These are phyloP conservation scores for Haematococcus sp. DNA, from an alignment of 139 green algal genomes.

Conservation along the genomic window DNA sequence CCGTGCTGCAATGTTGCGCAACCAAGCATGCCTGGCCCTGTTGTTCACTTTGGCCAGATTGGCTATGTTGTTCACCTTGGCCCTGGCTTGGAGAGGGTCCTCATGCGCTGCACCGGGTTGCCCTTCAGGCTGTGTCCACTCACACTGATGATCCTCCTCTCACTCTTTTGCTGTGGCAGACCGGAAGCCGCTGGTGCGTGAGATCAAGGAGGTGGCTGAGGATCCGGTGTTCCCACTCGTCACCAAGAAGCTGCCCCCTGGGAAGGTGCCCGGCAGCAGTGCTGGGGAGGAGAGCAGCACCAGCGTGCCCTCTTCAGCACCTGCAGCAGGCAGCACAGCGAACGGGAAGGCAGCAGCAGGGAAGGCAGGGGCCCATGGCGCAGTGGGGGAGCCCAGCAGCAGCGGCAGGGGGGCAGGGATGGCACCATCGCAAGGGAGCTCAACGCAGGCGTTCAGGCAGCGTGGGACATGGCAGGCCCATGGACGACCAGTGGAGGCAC, in stretches of 20 bases:
- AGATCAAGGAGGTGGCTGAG: slow-evolving; percentile 42
- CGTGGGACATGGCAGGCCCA: background rate
- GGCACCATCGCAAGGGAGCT: background rate
- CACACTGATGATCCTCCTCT: background rate
- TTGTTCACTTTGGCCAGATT: too few relatives aligned
- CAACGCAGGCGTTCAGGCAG: background rate
- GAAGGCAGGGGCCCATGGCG: too few relatives aligned
- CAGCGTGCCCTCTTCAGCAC: background rate
- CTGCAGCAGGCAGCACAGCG: too few relatives aligned
- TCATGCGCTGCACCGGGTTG: too few relatives aligned
- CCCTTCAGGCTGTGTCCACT: too few relatives aligned
- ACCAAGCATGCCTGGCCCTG: too few relatives aligned
- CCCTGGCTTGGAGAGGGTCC: too few relatives aligned
- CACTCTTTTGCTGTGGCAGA: slow-evolving; percentile 2
- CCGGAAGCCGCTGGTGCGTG: slow-evolving; percentile 41
- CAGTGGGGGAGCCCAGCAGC: too few relatives aligned
- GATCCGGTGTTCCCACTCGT: slow-evolving; percentile 45
- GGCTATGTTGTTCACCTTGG: too few relatives aligned
- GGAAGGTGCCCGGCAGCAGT: background rate
- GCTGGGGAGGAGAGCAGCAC: background rate
- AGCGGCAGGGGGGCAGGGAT: too few relatives aligned
- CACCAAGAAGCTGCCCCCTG: slow-evolving; percentile 20
- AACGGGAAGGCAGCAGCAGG: too few relatives aligned
- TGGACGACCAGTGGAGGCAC: background rate
- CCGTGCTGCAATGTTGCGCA: too few relatives aligned